Percentiles rank a stretch among this genome's conserved stretches.
phyloP scores from a whole-genome alignment of 78 protist species.

The Bigelowiella natans region DNA sequence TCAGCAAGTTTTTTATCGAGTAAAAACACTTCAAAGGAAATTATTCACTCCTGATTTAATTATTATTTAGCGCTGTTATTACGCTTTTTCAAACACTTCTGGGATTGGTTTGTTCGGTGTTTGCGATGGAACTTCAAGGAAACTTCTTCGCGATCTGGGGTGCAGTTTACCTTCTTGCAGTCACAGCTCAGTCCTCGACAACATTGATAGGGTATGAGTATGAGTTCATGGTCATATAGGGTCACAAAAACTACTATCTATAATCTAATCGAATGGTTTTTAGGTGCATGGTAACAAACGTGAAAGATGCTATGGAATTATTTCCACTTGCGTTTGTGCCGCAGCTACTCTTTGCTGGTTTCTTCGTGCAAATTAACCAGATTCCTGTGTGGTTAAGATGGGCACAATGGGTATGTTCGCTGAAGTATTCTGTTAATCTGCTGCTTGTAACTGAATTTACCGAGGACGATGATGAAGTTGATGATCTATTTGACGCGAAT shows the following conservation, averaged over 20 bases:
- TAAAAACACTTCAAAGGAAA: too few relatives aligned
- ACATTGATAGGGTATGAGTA: neutral
- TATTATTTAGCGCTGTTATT: neutral
- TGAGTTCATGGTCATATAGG: too few relatives aligned
- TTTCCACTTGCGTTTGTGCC: slow-evolving; percentile 1
- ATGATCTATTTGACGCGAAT: neutral
- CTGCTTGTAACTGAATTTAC: neutral
- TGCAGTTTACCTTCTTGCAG: neutral
- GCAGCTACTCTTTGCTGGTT: slow-evolving; percentile 43
- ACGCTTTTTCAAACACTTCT: neutral
- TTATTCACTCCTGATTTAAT: too few relatives aligned
- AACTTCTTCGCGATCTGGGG: neutral
- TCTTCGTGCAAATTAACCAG: slow-evolving; percentile 2
- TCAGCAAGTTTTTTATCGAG: neutral
- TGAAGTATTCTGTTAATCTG: slow-evolving; percentile 38
- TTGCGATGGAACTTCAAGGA: neutral
- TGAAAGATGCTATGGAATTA: neutral
- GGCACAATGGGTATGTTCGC: slow-evolving; percentile 32
- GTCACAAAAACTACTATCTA: too few relatives aligned
- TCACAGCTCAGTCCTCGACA: neutral
- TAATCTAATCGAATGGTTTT: too few relatives aligned
- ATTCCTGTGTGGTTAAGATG: slow-evolving; percentile 43
- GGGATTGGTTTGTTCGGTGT: neutral
- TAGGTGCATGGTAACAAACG: neutral
- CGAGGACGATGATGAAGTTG: neutral